A percentile compares a stretch with the other conserved stretches of the same genome.
Conservation (phyloP, 805 yeast genomes). For the Saturnispora saitoi region DNA sequence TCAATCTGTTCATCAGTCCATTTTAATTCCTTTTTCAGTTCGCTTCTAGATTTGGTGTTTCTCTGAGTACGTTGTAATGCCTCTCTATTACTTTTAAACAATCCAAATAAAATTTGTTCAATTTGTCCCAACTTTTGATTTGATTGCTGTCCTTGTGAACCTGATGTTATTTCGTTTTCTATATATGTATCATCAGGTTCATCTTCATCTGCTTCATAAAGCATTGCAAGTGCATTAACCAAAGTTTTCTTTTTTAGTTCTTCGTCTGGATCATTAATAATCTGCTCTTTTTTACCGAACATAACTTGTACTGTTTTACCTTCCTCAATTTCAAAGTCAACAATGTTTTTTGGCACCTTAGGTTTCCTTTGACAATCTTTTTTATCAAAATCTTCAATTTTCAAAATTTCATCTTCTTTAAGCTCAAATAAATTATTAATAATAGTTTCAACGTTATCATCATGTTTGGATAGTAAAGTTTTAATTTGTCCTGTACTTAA, state of each 20-base stretch:
- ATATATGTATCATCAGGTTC: constrained; percentile 76
- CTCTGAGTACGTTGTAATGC: constrained; percentile 43
- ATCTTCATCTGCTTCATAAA: constrained; percentile 74
- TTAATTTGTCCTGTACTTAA: constrained; percentile 39
- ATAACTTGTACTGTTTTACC: constrained; percentile 18
- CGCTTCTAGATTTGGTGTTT: constrained; percentile 37
- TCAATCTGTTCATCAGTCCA: constrained; percentile 92
- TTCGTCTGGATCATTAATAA: constrained; percentile 14
- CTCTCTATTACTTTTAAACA: constrained; percentile 42
- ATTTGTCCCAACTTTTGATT: constrained; percentile 17
- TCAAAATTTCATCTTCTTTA: background rate
- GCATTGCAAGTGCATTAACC: constrained; percentile 32
- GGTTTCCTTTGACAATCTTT: background rate
- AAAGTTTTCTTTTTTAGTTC: constrained; percentile 46
- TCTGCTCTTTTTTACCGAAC: constrained; percentile 30
- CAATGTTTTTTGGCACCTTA: constrained; percentile 8
- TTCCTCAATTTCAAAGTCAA: constrained; percentile 11
- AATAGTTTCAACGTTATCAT: constrained; percentile 46
- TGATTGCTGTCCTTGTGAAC: constrained; percentile 12
- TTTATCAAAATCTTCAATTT: constrained; percentile 25
- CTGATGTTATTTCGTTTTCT: constrained; percentile 40
- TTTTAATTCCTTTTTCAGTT: constrained; percentile 41
- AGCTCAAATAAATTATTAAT: constrained; percentile 52
- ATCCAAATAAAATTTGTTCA: constrained; percentile 50
- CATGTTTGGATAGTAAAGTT: constrained; percentile 39